Evolutionary conservation across 2,329 filamentous ascomycete genomes (phyloP).

Genomic region (Aspergillus sp.): DNA sequence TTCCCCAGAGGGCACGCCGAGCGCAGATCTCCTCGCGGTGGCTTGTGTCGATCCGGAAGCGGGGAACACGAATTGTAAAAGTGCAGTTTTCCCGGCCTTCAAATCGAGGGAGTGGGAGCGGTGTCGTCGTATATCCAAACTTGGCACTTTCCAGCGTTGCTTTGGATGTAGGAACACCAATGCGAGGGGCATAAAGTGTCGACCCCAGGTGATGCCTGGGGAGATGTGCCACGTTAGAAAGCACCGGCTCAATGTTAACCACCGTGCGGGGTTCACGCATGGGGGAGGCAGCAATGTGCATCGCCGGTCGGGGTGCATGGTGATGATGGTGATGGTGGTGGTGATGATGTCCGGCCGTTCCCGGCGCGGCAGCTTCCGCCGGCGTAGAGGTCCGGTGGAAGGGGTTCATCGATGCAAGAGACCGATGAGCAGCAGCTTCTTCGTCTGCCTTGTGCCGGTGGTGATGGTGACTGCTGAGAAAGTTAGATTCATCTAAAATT

Average conservation of each 20-base stretch:
- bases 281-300: constrained; percentile 22
- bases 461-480: constrained; percentile 43
- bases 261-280: constrained; percentile 59
- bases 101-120: constrained; percentile 71
- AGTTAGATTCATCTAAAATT: background rate
- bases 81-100: constrained; percentile 81
- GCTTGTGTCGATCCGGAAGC: constrained; percentile 64
- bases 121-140: constrained; percentile 56
- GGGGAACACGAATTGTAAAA: constrained; percentile 80
- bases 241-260: constrained; percentile 64
- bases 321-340: constrained; percentile 45
- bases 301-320: constrained; percentile 25
- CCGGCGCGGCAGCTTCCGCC: constrained; percentile 15
- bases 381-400: constrained; percentile 26
- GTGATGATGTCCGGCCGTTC: constrained; percentile 28
- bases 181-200: constrained; percentile 69
- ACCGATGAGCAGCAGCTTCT: constrained; percentile 30
- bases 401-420: constrained; percentile 19
- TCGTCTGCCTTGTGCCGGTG: constrained; percentile 53
- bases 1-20: constrained; percentile 81
- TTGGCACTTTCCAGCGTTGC: constrained; percentile 45
- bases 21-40: constrained; percentile 79
- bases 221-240: constrained; percentile 65
- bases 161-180: constrained; percentile 46
- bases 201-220: constrained; percentile 80